Conservation (phyloP, 306 rosid species). For the Crataegus laevigata region DNA sequence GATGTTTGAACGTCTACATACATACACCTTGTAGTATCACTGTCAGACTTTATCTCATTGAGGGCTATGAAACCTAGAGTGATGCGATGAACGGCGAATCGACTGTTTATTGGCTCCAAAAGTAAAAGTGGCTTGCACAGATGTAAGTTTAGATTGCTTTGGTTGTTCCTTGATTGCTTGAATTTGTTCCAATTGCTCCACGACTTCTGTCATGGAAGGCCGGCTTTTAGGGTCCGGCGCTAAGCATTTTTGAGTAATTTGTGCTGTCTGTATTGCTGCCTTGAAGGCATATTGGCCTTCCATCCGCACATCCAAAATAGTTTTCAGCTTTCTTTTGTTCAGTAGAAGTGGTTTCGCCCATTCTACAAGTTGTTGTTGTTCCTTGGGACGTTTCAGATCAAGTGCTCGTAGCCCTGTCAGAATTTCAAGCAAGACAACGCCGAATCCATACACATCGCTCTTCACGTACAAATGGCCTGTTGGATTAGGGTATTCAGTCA, state of each 20-base stretch:
- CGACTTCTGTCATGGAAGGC: constrained; percentile 75
- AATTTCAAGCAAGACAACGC: constrained; percentile 81
- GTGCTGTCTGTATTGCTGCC: constrained; percentile 45
- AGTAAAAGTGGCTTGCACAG: not conserved
- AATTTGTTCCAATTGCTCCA: constrained; percentile 49
- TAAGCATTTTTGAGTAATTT: constrained; percentile 53
- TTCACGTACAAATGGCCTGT: constrained; percentile 87
- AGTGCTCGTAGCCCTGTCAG: constrained; percentile 62
- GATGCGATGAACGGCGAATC: not conserved
- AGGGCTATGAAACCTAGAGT: constrained; percentile 8
- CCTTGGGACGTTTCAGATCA: constrained; percentile 37
- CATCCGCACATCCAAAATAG: constrained; percentile 44
- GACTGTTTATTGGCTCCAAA: not conserved
- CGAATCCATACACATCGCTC: constrained; percentile 89
- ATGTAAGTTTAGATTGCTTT: constrained; percentile 16
- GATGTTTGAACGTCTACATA: not conserved
- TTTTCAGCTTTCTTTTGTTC: constrained; percentile 35
- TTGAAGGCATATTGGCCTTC: constrained; percentile 63
- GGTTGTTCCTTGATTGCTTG: constrained; percentile 28
- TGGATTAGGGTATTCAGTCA: constrained; percentile 1
- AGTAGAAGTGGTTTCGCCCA: constrained; percentile 61
- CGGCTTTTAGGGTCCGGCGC: constrained; percentile 50
- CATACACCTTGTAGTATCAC: not conserved
- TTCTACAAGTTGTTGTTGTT: constrained; percentile 51
- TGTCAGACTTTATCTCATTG: not conserved